Conservation (phyloP, 371 early-diverging fungal genomes). For the Zopfochytrium polystomum region DNA sequence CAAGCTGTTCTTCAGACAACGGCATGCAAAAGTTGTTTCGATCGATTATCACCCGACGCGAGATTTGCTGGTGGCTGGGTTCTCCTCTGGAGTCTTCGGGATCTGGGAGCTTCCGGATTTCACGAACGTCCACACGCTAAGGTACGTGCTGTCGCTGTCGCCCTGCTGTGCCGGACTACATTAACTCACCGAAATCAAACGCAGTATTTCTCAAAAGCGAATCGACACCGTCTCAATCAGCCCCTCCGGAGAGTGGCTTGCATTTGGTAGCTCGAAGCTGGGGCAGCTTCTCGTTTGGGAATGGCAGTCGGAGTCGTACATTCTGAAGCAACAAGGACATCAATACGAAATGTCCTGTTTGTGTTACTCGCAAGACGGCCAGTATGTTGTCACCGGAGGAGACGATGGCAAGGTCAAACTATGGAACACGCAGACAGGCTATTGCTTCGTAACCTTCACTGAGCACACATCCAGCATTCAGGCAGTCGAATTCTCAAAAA, state of each 20-base stretch:
- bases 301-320: slow-evolving; percentile 97
- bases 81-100: slow-evolving; percentile 90
- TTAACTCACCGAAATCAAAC: slow-evolving; percentile 10
- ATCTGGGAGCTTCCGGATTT: slow-evolving; percentile 94
- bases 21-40: slow-evolving; percentile 69
- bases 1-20: slow-evolving; percentile 69
- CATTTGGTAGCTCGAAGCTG: slow-evolving; percentile 84
- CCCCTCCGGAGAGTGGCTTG: slow-evolving; percentile 94
- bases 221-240: slow-evolving; percentile 87
- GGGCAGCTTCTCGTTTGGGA: slow-evolving; percentile 99
- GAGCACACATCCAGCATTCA: slow-evolving; percentile 85
- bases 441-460: slow-evolving; percentile 95
- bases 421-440: slow-evolving; percentile 93
- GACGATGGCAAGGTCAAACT: slow-evolving; percentile 97
- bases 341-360: slow-evolving; percentile 87
- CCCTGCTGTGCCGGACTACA: not conserved
- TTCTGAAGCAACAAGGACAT: slow-evolving; percentile 97
- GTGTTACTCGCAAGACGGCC: slow-evolving; percentile 90
- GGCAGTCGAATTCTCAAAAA: slow-evolving; percentile 82
- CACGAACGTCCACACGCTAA: slow-evolving; percentile 79
- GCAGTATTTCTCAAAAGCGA: slow-evolving; percentile 88
- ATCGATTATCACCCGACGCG: slow-evolving; percentile 75
- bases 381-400: slow-evolving; percentile 91
- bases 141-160: slow-evolving; percentile 45
- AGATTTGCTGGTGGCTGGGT: slow-evolving; percentile 84